Percentiles rank a stretch among this genome's conserved stretches.
Conservation (phyloP, 129 eudicot genomes). For the Artemisia annua region DNA sequence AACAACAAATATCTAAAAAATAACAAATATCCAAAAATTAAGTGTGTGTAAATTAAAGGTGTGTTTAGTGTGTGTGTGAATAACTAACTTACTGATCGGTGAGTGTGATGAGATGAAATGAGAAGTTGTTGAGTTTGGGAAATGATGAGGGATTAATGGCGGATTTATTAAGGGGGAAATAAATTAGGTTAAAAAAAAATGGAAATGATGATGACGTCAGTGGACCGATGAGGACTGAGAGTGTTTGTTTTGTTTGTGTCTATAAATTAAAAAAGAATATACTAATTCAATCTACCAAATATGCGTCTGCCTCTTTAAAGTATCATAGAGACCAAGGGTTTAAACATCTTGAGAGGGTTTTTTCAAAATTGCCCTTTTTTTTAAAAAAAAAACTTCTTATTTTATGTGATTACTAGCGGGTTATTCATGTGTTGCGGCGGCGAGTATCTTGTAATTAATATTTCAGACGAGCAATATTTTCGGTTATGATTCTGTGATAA, state of each 20-base stretch:
- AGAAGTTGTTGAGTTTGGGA: constrained; percentile 27
- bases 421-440: too few species aligned
- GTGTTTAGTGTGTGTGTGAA: constrained; percentile 20
- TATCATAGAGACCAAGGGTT: too few species aligned
- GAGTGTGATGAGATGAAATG: constrained; percentile 11
- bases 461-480: too few species aligned
- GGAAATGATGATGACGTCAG: constrained; percentile 38
- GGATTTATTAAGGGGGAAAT: constrained; percentile 37
- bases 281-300: neutral
- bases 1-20: too few species aligned
- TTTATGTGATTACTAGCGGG: too few species aligned
- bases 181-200: constrained; percentile 41
- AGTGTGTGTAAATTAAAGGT: neutral
- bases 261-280: constrained; percentile 25
- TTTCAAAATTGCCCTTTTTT: too few species aligned
- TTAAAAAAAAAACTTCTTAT: too few species aligned
- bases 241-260: neutral
- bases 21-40: neutral
- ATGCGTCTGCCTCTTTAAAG: too few species aligned
- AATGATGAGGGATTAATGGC: constrained; percentile 32
- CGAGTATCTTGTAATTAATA: too few species aligned
- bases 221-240: neutral
- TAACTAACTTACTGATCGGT: constrained; percentile 34
- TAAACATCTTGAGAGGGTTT: too few species aligned
- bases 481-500: too few species aligned